Percentiles rank a stretch among this genome's conserved stretches.
phyloP scores from a whole-genome alignment of 1,284 basidiomycete species.

The Psilocybe mexicana region DNA sequence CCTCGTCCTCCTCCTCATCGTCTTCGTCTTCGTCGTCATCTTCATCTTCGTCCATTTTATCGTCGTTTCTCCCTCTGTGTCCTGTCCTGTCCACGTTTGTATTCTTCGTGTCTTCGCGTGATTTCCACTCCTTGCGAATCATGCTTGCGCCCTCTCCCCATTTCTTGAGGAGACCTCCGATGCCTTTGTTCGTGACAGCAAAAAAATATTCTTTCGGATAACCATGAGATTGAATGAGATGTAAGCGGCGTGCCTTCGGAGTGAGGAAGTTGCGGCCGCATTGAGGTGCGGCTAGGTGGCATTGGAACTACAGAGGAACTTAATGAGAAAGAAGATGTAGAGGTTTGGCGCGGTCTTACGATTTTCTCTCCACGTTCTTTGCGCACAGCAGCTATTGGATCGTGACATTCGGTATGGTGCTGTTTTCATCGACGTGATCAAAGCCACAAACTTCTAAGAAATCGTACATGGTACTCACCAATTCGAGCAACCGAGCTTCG shows the following conservation, averaged over 20 bases:
- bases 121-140: constrained; percentile 70
- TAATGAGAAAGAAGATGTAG: background rate
- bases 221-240: constrained; percentile 79
- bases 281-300: constrained; percentile 61
- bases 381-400: constrained; percentile 72
- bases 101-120: constrained; percentile 37
- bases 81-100: constrained; percentile 28
- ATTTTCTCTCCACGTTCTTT: constrained; percentile 72
- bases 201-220: constrained; percentile 91
- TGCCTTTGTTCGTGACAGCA: constrained; percentile 84
- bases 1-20: constrained; percentile 18
- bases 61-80: constrained; percentile 20
- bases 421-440: constrained; percentile 30
- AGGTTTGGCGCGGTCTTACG: background rate
- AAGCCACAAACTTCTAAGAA: background rate
- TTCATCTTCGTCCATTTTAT: constrained; percentile 17
- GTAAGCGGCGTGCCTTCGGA: constrained; percentile 78
- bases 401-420: constrained; percentile 89
- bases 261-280: constrained; percentile 69
- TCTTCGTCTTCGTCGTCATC: constrained; percentile 23
- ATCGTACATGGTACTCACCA: constrained; percentile 53
- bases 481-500: constrained; percentile 70
- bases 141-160: constrained; percentile 83
- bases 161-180: constrained; percentile 69
- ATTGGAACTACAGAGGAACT: constrained; percentile 65